These are phyloP conservation scores for Limtongia smithiae DNA, from an alignment of 805 yeast genomes.

Conservation along the genomic window DNA sequence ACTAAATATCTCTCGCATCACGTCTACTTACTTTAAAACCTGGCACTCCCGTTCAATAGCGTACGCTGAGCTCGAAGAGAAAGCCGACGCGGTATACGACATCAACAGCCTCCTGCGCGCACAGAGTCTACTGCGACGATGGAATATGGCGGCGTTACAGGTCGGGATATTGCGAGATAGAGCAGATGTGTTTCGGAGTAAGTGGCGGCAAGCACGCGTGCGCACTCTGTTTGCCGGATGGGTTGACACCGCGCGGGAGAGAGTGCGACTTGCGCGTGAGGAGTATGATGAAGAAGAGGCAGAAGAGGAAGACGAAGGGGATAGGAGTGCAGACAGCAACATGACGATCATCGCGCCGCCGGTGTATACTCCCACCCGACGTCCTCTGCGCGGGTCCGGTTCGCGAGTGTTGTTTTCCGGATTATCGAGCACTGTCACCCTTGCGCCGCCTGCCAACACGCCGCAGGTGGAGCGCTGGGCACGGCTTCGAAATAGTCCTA, in stretches of 20 bases:
- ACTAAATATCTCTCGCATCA: background rate
- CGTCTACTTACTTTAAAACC: background rate
- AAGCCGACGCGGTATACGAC: constrained; percentile 15
- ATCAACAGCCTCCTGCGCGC: constrained; percentile 19
- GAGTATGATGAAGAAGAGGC: background rate
- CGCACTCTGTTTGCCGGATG: constrained; percentile 15
- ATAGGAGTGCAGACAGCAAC: background rate
- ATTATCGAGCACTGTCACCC: too few relatives aligned
- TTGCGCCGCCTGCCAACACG: constrained; percentile 2
- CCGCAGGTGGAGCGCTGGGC: constrained; percentile 23
- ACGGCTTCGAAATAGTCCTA: constrained; percentile 24
- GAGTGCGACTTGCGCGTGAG: background rate
- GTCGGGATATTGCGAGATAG: constrained; percentile 15
- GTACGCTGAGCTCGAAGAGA: background rate
- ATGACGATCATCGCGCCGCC: background rate
- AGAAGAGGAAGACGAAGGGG: constrained; percentile 6
- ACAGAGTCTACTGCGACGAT: constrained; percentile 15
- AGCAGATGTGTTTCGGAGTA: constrained; percentile 17
- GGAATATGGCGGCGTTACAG: constrained; percentile 21
- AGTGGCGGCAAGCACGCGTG: background rate
- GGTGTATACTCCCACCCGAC: constrained; percentile 9
- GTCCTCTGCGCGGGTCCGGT: background rate
- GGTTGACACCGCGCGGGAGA: constrained; percentile 18
- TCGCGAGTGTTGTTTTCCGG: too few relatives aligned
- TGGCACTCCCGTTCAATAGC: constrained; percentile 3